Base-by-base conservation (phyloP, 192 early-diverging fungal species). In the Podila epigama region DNA sequence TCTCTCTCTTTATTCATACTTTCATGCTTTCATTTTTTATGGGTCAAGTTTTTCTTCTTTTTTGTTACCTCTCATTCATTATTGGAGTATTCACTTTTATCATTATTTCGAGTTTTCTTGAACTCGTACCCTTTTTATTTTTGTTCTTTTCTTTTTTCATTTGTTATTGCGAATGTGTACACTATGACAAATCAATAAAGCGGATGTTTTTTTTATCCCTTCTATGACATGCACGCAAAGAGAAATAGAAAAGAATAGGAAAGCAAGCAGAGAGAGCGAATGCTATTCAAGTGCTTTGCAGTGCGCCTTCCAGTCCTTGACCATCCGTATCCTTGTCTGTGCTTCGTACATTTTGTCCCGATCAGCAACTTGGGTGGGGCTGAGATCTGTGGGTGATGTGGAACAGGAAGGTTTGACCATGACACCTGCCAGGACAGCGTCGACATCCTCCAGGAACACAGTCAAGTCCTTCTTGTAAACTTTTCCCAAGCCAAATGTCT, bases 391-490 rank as follows among this genome's bases (percentile, higher is more conserved):
- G n/a, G 44, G 44, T 10, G 44, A 16, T 48, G 44, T 22, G 25
- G 20, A 48, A 22, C 20, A 10, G 25, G 44, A 22, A 5, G 65
- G 73, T 20, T 54, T 35, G 6, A 52, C 64, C 28, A 58, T 54
- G 0, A 77, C 25, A 2, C 73, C 73, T 1, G 53, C 50, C 40
- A 77, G 13, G 2, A 77, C 32, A 25, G 34, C 61, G 25, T 77
- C 66, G 8, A 77, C 61, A 37, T 68, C 66, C 15, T 77, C 54
- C 32, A 77, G 34, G 37, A 77, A 68, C 1, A 41, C 3, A 10
- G n/a, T 58, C n/a, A 77, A 11, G n/a, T 77, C 73, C 48, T 77
- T 77, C 40, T 68, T 77, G 39, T 77, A 77, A 2, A 77, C 73
- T 39, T 77, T 77, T 0, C 73, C 73, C 11, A 77, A 37, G 7